Evolutionary conservation across 495 filamentous ascomycete genomes (phyloP), one percentile per base, ranked within the genome.

Genomic region (Penicillium goetzii): DNA sequence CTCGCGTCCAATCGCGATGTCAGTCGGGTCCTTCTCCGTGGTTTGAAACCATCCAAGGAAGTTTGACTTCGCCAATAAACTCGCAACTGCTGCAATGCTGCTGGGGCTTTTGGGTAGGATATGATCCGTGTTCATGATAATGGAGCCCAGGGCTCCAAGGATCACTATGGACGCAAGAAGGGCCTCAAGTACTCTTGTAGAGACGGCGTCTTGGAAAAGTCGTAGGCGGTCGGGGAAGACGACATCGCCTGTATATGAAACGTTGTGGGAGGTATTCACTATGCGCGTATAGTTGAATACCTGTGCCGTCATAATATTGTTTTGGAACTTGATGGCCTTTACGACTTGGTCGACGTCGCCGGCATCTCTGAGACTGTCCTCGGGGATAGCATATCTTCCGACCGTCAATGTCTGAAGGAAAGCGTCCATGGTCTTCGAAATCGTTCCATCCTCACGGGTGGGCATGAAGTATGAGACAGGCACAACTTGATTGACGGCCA

Each of bases 371-470:
- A 60, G 49, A 28, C 30, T 21, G 4, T 53, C 58, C 30, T 26
- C 17, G 6, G 58, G 47, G 17, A 60, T 53, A 8, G 58, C 58
- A 17, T 54, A 52, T 54, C 36, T 60, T n/a, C 49, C 58, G 12
- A 6, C 32, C 12, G 26, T 43, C 21, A 60, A 30, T 12, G 23
- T 15, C 38, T 51, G 45, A 21, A 60, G 54, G 21, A 60, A 60
- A 4, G 40, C 21, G 21, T 60, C 49, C 10, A 60, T 33, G 21
- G 58, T 15, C 21, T 17, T 19, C 17, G 45, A 38, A 2, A 32
- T 12, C 8, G 10, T 36, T 19, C 43, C 43, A 15, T 50, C 11
- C 12, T 7, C 14, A 15, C 25, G 4, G 8, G 25, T 10, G 8
- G 25, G 11, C 5, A 30, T 30, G 12, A 19, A 54, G 11, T 8